A percentile compares a stretch with the other conserved stretches of the same genome.
Evolutionary conservation across 2,329 filamentous ascomycete species (phyloP).

Genomic region (Pestalotiopsis sp.): DNA sequence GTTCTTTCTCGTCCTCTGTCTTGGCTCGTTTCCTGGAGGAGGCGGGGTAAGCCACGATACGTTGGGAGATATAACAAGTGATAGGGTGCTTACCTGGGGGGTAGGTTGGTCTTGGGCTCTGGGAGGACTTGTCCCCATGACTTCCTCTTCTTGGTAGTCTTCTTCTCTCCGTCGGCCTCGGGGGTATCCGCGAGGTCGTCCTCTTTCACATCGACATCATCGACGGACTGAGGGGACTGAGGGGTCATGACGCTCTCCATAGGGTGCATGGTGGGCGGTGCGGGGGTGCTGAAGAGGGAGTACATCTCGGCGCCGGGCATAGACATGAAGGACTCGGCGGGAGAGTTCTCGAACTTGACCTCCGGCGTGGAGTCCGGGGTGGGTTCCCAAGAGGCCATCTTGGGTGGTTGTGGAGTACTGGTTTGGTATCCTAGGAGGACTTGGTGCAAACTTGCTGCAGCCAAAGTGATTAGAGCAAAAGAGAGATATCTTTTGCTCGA

Average conservation of each 20-base stretch:
- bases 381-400: slow-evolving; percentile 44
- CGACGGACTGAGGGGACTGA: slow-evolving; percentile 35
- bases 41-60: not conserved
- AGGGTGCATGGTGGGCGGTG: slow-evolving; percentile 42
- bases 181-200: slow-evolving; percentile 19
- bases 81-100: slow-evolving; percentile 68
- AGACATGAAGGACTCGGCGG: slow-evolving; percentile 56
- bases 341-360: slow-evolving; percentile 56
- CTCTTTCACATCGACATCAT: slow-evolving; percentile 24
- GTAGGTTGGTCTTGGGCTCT: slow-evolving; percentile 93
- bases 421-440: slow-evolving; percentile 24
- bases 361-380: slow-evolving; percentile 37
- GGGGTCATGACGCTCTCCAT: slow-evolving; percentile 52
- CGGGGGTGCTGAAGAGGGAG: slow-evolving; percentile 45
- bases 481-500: slow-evolving; percentile 17
- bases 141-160: slow-evolving; percentile 88
- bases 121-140: slow-evolving; percentile 98
- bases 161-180: slow-evolving; percentile 56
- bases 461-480: slow-evolving; percentile 15
- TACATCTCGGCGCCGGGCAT: slow-evolving; percentile 50
- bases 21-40: slow-evolving; percentile 84
- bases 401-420: slow-evolving; percentile 13
- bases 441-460: slow-evolving; percentile 17
- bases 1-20: slow-evolving; percentile 98
- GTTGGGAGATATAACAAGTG: not conserved